Conservation (phyloP, 495 filamentous ascomycete genomes). For the Xylaria scruposa region DNA sequence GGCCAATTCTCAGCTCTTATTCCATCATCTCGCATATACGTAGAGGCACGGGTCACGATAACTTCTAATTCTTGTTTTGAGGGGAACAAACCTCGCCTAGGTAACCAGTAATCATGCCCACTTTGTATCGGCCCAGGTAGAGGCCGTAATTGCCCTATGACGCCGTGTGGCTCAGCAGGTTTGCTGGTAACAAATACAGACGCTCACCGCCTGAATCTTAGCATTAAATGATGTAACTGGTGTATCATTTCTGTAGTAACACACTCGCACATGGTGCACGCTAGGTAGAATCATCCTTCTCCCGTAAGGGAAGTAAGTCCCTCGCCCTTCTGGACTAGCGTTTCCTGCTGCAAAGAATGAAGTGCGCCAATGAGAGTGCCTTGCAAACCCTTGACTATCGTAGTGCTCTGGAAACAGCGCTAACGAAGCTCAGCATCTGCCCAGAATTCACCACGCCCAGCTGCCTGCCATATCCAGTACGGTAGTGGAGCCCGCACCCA, state of each 20-base stretch:
- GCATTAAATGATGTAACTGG: constrained; percentile 13
- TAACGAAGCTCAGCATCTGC: constrained; percentile 15
- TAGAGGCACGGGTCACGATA: background rate
- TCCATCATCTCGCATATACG: background rate
- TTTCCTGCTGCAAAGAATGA: background rate
- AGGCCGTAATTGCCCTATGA: constrained; percentile 7
- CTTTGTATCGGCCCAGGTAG: background rate
- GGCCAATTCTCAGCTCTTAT: background rate
- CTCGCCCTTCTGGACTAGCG: background rate
- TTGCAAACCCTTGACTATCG: constrained; percentile 8
- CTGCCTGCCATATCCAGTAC: constrained; percentile 25
- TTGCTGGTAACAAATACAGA: constrained; percentile 10
- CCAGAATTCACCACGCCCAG: background rate
- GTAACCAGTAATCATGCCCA: background rate
- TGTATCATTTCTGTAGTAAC: constrained; percentile 12
- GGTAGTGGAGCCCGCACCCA: constrained; percentile 8
- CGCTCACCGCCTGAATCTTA: constrained; percentile 16
- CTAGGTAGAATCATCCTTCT: background rate
- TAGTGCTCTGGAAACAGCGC: constrained; percentile 21
- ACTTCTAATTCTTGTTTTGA: background rate
- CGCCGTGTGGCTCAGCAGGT: background rate
- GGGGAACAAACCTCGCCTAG: constrained; percentile 2
- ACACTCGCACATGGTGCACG: constrained; percentile 18
- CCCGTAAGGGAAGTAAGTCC: background rate
- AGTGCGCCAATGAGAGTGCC: constrained; percentile 2